Conservation (phyloP, 306 rosid genomes). For the Quillaja saponaria region DNA sequence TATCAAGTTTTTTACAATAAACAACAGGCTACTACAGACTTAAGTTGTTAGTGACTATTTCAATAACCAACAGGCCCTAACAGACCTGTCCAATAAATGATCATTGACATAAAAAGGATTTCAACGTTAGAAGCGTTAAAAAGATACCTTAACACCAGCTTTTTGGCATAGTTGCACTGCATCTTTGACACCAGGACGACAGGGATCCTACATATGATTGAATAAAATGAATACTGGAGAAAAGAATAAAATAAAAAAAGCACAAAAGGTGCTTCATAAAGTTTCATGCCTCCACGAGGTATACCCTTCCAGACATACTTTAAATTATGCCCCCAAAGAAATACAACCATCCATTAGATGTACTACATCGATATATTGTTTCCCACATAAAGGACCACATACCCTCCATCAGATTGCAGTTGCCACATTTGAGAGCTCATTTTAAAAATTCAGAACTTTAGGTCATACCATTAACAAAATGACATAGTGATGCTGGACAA, state of each 20-base stretch:
- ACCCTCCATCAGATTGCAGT: too few relatives aligned
- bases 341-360: neutral
- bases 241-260: neutral
- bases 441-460: too few relatives aligned
- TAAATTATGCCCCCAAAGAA: conserved; percentile 1
- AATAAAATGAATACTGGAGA: neutral
- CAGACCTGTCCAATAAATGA: too few relatives aligned
- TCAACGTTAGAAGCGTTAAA: conserved; percentile 13
- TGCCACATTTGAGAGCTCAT: too few relatives aligned
- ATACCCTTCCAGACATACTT: neutral
- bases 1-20: too few relatives aligned
- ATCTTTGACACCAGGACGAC: conserved; percentile 72
- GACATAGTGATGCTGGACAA: too few relatives aligned
- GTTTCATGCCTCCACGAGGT: conserved; percentile 10
- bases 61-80: too few relatives aligned
- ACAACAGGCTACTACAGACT: too few relatives aligned
- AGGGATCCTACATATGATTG: conserved; percentile 75
- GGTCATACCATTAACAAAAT: too few relatives aligned
- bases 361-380: too few relatives aligned
- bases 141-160: conserved; percentile 89
- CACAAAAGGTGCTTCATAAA: neutral
- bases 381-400: too few relatives aligned
- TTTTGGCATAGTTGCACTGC: conserved; percentile 82
- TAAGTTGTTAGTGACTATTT: too few relatives aligned
- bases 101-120: conserved; percentile 8